Percentiles rank a stretch among this genome's conserved stretches.
Conservation (phyloP, 305 asterid genomes). For the Petunia hybrid region DNA sequence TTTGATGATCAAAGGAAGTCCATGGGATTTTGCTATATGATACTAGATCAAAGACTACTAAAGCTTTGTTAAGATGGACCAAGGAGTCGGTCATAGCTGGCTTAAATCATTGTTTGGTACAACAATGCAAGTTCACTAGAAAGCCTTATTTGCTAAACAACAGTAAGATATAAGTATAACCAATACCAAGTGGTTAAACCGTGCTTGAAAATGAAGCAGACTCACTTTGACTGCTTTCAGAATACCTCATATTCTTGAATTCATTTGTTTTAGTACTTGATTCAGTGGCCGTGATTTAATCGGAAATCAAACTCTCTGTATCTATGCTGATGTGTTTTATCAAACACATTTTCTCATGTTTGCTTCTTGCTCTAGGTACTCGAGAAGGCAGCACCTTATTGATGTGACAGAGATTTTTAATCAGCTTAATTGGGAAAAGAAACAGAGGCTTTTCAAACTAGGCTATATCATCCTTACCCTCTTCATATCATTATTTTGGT, state of each 20-base stretch:
- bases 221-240: background rate
- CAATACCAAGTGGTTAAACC: constrained; percentile 17
- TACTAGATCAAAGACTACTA: background rate
- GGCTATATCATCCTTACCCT: constrained; percentile 72
- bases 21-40: background rate
- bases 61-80: background rate
- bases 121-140: constrained; percentile 7
- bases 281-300: constrained; percentile 3
- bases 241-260: background rate
- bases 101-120: background rate
- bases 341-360: constrained; percentile 31
- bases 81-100: background rate
- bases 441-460: constrained; percentile 82
- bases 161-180: background rate
- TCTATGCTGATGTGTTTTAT: constrained; percentile 1
- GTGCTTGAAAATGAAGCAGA: background rate
- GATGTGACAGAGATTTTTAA: constrained; percentile 96
- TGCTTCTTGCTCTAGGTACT: constrained; percentile 59
- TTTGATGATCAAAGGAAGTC: constrained; percentile 4
- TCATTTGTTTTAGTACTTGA: background rate
- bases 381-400: constrained; percentile 63
- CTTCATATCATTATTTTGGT: constrained; percentile 88
- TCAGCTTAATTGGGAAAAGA: constrained; percentile 84
- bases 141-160: background rate
- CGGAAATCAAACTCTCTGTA: background rate